phyloP scores from a whole-genome alignment of 768 basidiomycete species.

The Boletus speciosus region DNA sequence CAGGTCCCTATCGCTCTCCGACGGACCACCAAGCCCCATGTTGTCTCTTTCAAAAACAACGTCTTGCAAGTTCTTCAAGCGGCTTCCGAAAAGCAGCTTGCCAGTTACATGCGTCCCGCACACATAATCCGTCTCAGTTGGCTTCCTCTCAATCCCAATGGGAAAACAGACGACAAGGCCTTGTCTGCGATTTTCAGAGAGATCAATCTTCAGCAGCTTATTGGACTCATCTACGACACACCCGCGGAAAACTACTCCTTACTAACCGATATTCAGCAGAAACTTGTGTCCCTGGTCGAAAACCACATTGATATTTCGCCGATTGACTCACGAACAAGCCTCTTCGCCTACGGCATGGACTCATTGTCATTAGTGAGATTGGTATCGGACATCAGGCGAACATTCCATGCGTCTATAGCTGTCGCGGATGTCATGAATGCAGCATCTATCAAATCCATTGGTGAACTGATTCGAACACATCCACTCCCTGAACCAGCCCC shows the following conservation, averaged over 20 bases:
- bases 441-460: slow-evolving; percentile 21
- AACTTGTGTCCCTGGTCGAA: slow-evolving; percentile 35
- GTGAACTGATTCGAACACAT: slow-evolving; percentile 12
- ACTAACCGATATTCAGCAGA: slow-evolving; percentile 32
- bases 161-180: slow-evolving; percentile 33
- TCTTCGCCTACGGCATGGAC: slow-evolving; percentile 35
- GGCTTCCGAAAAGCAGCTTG: slow-evolving; percentile 40
- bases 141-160: slow-evolving; percentile 43
- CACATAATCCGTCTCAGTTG: slow-evolving; percentile 47
- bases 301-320: slow-evolving; percentile 16
- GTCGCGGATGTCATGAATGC: slow-evolving; percentile 31
- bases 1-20: slow-evolving; percentile 36
- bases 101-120: slow-evolving; percentile 51
- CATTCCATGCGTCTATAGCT: slow-evolving; percentile 16
- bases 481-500: neutral
- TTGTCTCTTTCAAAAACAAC: slow-evolving; percentile 26
- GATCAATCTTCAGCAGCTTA: slow-evolving; percentile 20
- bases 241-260: neutral
- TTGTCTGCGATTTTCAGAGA: slow-evolving; percentile 25
- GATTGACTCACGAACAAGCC: slow-evolving; percentile 21
- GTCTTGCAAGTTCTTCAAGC: slow-evolving; percentile 29
- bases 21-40: slow-evolving; percentile 31
- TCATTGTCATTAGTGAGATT: slow-evolving; percentile 27
- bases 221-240: slow-evolving; percentile 4
- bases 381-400: slow-evolving; percentile 21